Conservation (phyloP, 2,329 filamentous ascomycete genomes). For the Trichoderma asperellum region DNA sequence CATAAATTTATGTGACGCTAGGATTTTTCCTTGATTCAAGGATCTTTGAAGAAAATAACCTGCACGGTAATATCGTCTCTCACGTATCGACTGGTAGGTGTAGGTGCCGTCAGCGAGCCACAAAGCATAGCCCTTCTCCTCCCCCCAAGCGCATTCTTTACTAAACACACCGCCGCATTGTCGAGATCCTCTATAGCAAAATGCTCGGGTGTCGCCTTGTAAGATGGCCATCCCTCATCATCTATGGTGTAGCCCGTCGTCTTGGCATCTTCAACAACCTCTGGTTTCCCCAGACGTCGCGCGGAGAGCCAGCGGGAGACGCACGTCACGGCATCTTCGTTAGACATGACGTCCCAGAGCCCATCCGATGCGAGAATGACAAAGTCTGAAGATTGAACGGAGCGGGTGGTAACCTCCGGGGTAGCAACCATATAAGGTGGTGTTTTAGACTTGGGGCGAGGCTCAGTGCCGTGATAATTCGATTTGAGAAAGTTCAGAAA, state of each 20-base stretch:
- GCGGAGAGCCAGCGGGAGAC: slow-evolving; percentile 30
- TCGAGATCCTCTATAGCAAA: slow-evolving; percentile 75
- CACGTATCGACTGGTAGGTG: slow-evolving; percentile 65
- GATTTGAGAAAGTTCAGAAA: slow-evolving; percentile 43
- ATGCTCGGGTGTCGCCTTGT: slow-evolving; percentile 49
- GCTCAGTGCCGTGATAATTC: slow-evolving; percentile 51
- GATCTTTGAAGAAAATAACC: slow-evolving; percentile 66
- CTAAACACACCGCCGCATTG: slow-evolving; percentile 79
- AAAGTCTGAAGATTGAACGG: slow-evolving; percentile 27
- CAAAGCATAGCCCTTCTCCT: slow-evolving; percentile 73
- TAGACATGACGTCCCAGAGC: slow-evolving; percentile 30
- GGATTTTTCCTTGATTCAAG: not conserved
- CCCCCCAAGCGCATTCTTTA: slow-evolving; percentile 80
- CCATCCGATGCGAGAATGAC: slow-evolving; percentile 31
- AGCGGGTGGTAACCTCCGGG: slow-evolving; percentile 27
- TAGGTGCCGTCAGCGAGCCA: slow-evolving; percentile 71
- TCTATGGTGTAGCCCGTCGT: slow-evolving; percentile 25
- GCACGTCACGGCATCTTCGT: slow-evolving; percentile 28
- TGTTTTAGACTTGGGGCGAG: slow-evolving; percentile 46
- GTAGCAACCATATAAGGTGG: slow-evolving; percentile 30
- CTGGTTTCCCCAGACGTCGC: slow-evolving; percentile 32
- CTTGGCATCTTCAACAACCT: slow-evolving; percentile 32
- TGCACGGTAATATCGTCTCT: slow-evolving; percentile 84
- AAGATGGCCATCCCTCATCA: slow-evolving; percentile 34
- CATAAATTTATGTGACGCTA: no score